These are phyloP conservation scores for Erythrobasidium hasegawianum DNA, from an alignment of 1,284 basidiomycete genomes.

Conservation along the genomic window DNA sequence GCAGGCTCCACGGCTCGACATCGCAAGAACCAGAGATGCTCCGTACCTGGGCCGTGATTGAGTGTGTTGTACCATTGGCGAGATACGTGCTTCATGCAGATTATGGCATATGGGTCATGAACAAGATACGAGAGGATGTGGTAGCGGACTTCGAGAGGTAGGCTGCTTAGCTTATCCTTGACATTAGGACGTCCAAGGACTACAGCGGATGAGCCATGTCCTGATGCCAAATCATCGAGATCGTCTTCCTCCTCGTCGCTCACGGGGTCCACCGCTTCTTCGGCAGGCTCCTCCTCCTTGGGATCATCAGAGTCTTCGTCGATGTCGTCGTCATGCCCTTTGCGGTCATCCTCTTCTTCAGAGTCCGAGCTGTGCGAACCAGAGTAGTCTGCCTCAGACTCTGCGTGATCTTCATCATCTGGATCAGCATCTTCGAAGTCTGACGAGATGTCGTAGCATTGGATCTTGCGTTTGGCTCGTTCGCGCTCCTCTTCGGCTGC, in stretches of 20 bases:
- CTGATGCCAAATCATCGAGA: not conserved
- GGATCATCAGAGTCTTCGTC: not conserved
- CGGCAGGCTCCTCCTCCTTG: not conserved
- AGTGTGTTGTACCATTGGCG: slow-evolving; percentile 20
- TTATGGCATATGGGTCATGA: slow-evolving; percentile 4
- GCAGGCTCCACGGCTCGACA: not conserved
- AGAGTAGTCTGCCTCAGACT: no score
- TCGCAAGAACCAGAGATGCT: slow-evolving; percentile 3
- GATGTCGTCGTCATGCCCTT: not conserved
- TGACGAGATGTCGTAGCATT: no score
- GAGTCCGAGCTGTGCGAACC: no score
- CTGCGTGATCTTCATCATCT: no score
- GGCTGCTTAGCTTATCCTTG: not conserved
- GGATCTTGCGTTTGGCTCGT: no score
- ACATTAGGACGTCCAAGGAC: not conserved
- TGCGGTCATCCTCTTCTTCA: not conserved
- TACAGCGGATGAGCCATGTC: not conserved
- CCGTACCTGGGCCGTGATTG: slow-evolving; percentile 1
- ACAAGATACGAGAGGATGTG: not conserved
- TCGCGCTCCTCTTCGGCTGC: no score
- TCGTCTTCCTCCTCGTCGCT: not conserved
- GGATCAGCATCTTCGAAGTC: no score
- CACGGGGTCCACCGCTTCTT: not conserved
- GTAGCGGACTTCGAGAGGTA: slow-evolving; percentile 8
- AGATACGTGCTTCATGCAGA: not conserved